These are phyloP conservation scores for Monosporascus sp. DNA, from an alignment of 2,329 filamentous ascomycete species.

Conservation along the genomic window DNA sequence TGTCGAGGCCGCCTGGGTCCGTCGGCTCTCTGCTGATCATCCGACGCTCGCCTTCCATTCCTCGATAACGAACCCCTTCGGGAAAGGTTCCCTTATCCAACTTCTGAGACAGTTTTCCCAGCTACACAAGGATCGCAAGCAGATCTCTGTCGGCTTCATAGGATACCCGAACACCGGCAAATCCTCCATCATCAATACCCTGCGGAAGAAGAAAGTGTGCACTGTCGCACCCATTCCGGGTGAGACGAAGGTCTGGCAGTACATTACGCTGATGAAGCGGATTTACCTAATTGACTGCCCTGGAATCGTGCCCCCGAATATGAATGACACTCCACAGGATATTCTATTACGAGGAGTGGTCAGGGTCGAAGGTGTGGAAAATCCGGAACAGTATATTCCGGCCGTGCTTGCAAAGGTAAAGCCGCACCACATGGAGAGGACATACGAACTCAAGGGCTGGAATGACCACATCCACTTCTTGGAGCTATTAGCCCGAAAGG, in stretches of 20 bases:
- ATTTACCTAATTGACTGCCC: conserved; percentile 95
- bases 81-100: conserved; percentile 89
- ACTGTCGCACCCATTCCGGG: conserved; percentile 91
- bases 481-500: conserved; percentile 80
- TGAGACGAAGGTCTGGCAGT: conserved; percentile 98
- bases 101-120: conserved; percentile 89
- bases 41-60: conserved; percentile 94
- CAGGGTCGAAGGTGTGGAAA: conserved; percentile 90
- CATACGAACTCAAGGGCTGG: conserved; percentile 82
- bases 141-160: conserved; percentile 87
- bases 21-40: conserved; percentile 79
- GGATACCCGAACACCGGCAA: conserved; percentile 91
- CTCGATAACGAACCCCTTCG: conserved; percentile 91
- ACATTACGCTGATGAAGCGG: conserved; percentile 90
- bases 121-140: conserved; percentile 84
- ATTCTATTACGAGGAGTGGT: conserved; percentile 88
- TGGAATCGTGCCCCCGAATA: conserved; percentile 88
- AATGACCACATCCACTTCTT: conserved; percentile 75
- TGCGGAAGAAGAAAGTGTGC: conserved; percentile 91
- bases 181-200: conserved; percentile 93
- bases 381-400: conserved; percentile 92
- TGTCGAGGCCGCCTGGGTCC: conserved; percentile 84
- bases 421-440: conserved; percentile 81
- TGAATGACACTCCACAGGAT: conserved; percentile 77
- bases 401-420: conserved; percentile 78